phyloP scores from a whole-genome alignment of 2,329 filamentous ascomycete genomes.

The Pseudocercospora fijiensis region DNA sequence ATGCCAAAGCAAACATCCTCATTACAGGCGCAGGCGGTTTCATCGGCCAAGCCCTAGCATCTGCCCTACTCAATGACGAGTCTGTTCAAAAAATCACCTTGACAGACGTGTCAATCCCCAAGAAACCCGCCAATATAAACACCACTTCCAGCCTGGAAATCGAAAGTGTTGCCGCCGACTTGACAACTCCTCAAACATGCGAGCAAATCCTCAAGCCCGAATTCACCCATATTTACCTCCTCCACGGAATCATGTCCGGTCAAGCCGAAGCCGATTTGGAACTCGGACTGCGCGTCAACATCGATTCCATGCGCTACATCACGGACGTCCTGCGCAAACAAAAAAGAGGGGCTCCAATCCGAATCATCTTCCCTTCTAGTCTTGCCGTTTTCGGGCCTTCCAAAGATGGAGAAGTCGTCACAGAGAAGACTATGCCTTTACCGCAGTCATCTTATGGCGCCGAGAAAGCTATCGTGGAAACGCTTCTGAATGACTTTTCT shows the following conservation, averaged over 20 bases:
- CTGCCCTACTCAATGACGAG: constrained; percentile 40
- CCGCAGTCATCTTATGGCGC: constrained; percentile 45
- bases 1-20: constrained; percentile 29
- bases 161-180: not conserved
- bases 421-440: constrained; percentile 44
- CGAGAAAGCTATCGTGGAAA: constrained; percentile 6
- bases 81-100: constrained; percentile 31
- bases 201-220: constrained; percentile 32
- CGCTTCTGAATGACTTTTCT: constrained; percentile 9
- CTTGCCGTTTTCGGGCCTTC: constrained; percentile 48
- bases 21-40: constrained; percentile 50
- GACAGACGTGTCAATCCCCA: not conserved
- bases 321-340: constrained; percentile 43
- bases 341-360: constrained; percentile 28
- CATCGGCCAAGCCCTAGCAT: constrained; percentile 47
- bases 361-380: constrained; percentile 48
- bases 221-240: constrained; percentile 49
- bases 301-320: constrained; percentile 46
- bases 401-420: constrained; percentile 41
- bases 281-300: constrained; percentile 45
- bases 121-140: not conserved
- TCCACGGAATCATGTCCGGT: constrained; percentile 51
- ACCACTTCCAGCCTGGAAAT: not conserved
- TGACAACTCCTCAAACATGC: not conserved
- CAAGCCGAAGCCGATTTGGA: constrained; percentile 49